A percentile compares a stretch with the other conserved stretches of the same genome.
phyloP scores from a whole-genome alignment of 768 basidiomycete genomes.

The Mycena epipterygia region DNA sequence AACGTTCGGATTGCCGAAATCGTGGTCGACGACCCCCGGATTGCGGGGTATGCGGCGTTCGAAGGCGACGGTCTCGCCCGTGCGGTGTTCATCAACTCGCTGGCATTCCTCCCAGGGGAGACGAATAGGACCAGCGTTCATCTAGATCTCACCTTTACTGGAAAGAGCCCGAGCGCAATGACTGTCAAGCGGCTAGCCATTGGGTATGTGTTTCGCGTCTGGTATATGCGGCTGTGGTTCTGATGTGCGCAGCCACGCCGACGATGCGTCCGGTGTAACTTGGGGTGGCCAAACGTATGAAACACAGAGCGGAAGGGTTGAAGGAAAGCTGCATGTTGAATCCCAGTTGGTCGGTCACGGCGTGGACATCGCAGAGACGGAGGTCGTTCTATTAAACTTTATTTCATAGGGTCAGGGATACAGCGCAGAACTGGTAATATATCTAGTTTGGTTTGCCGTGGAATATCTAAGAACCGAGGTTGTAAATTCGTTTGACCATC shows the following conservation, averaged over 20 bases:
- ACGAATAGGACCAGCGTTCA: constrained; percentile 56
- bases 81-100: constrained; percentile 70
- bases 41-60: constrained; percentile 76
- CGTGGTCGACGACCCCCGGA: constrained; percentile 54
- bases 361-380: constrained; percentile 50
- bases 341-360: constrained; percentile 36
- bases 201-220: constrained; percentile 47
- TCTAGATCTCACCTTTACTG: constrained; percentile 56
- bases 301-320: constrained; percentile 57
- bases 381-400: constrained; percentile 47
- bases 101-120: constrained; percentile 59
- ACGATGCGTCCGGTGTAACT: constrained; percentile 63
- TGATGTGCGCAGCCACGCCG: constrained; percentile 53
- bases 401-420: not conserved
- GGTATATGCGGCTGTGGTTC: not conserved
- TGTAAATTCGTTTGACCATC: constrained; percentile 68
- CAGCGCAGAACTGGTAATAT: not conserved
- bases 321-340: constrained; percentile 50
- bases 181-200: constrained; percentile 64
- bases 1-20: constrained; percentile 61
- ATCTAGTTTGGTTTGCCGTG: not conserved
- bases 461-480: constrained; percentile 40
- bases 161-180: constrained; percentile 45
- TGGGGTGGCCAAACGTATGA: constrained; percentile 75
- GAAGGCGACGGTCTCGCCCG: constrained; percentile 58